phyloP scores from a whole-genome alignment of 352 stramenopile species.

The Globisporangium abappressorium region DNA sequence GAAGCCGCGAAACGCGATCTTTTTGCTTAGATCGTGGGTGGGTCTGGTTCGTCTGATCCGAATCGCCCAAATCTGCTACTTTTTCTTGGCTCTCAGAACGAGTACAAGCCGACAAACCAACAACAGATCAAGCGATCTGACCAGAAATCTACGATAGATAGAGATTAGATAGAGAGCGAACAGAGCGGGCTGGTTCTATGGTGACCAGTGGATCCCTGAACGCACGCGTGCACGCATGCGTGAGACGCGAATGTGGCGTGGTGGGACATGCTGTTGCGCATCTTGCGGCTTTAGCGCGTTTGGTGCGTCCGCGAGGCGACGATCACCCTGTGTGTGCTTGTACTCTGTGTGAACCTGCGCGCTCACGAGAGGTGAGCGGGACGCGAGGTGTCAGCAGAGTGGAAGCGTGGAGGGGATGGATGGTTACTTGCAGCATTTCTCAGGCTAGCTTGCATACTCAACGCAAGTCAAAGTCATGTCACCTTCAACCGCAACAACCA shows the following conservation, averaged over 20 bases:
- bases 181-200: background rate
- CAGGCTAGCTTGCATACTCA: conserved; percentile 1
- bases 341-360: background rate
- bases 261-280: conserved; percentile 2
- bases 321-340: background rate
- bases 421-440: conserved; percentile 1
- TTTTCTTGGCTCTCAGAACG: background rate
- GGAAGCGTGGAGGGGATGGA: background rate
- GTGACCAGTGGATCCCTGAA: background rate
- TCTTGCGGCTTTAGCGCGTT: background rate
- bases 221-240: background rate
- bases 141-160: background rate
- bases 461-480: background rate
- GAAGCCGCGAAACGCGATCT: conserved; percentile 14
- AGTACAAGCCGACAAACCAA: background rate
- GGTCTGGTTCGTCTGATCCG: conserved; percentile 4
- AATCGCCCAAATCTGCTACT: background rate
- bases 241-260: background rate
- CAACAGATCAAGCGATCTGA: background rate
- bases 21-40: conserved; percentile 9
- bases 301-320: background rate
- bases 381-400: conserved; percentile 7
- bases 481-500: background rate
- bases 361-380: background rate
- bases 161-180: background rate